Percentiles rank a stretch among this genome's conserved stretches.
Evolutionary conservation across 352 stramenopile species (phyloP).

Genomic region (Phytophthora ramorum): DNA sequence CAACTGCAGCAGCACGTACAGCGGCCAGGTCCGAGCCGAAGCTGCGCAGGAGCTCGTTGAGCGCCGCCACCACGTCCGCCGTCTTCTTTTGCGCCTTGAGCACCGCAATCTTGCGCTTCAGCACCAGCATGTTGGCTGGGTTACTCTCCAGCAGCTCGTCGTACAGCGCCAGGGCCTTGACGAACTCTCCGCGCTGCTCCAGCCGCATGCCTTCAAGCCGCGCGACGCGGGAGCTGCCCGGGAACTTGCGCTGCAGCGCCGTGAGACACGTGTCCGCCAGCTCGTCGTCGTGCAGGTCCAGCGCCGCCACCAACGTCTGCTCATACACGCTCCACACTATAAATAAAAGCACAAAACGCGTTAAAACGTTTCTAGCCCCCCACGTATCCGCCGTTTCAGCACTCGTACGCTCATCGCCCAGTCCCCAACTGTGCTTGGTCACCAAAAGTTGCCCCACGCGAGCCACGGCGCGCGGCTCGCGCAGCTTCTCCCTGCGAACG

Average conservation of each 20-base stretch:
- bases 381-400: conserved; percentile 17
- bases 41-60: conserved; percentile 66
- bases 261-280: conserved; percentile 46
- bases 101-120: conserved; percentile 72
- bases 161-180: conserved; percentile 65
- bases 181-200: conserved; percentile 62
- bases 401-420: conserved; percentile 55
- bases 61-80: conserved; percentile 52
- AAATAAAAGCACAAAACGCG: conserved; percentile 7
- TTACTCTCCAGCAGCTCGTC: conserved; percentile 64
- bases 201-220: conserved; percentile 67
- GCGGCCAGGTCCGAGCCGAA: conserved; percentile 66
- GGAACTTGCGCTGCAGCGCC: conserved; percentile 63
- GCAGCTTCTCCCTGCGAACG: conserved; percentile 68
- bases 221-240: conserved; percentile 64
- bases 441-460: conserved; percentile 54
- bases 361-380: conserved; percentile 16
- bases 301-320: conserved; percentile 66
- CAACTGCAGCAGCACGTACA: conserved; percentile 31
- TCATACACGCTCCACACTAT: conserved; percentile 74
- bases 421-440: conserved; percentile 55
- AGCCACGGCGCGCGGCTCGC: conserved; percentile 46
- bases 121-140: conserved; percentile 61
- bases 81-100: conserved; percentile 74
- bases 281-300: conserved; percentile 70